Conservation (phyloP, 1,284 basidiomycete genomes). For the Cutaneotrichosporon cavernicola region DNA sequence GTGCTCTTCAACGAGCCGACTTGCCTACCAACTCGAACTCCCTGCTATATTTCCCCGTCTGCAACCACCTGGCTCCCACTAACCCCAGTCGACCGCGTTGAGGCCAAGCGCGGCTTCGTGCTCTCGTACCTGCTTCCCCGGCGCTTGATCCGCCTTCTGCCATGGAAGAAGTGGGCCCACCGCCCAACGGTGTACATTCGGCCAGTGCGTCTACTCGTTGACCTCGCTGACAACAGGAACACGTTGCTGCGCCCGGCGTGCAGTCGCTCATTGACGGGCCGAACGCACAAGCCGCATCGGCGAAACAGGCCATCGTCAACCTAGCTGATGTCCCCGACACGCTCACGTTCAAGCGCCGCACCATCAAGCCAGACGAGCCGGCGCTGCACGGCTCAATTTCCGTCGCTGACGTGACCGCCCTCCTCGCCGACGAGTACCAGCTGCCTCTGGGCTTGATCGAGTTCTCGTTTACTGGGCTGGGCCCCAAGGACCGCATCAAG, state of each 20-base stretch:
- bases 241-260: slow-evolving; percentile 13
- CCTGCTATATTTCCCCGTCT: not conserved
- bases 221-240: slow-evolving; percentile 4
- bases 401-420: slow-evolving; percentile 35
- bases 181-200: slow-evolving; percentile 6
- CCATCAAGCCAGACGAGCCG: slow-evolving; percentile 31
- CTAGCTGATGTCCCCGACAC: slow-evolving; percentile 31
- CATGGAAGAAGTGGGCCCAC: slow-evolving; percentile 27
- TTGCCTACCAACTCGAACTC: not conserved
- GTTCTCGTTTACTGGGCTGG: slow-evolving; percentile 34
- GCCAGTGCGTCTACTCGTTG: slow-evolving; percentile 6
- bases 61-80: slow-evolving; percentile 49
- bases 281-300: slow-evolving; percentile 14
- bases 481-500: slow-evolving; percentile 38
- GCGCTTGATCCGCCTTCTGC: slow-evolving; percentile 37
- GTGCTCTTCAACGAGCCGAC: too few species aligned
- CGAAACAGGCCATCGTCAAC: slow-evolving; percentile 28
- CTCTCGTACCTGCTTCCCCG: slow-evolving; percentile 39
- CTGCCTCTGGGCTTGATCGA: slow-evolving; percentile 27
- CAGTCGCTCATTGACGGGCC: not conserved
- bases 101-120: slow-evolving; percentile 39
- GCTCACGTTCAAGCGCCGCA: slow-evolving; percentile 36
- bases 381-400: slow-evolving; percentile 45
- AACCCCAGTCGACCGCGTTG: slow-evolving; percentile 56
- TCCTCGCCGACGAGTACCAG: slow-evolving; percentile 27